These are phyloP conservation scores for Melampsora abietis-canadensis DNA, from an alignment of 1,284 basidiomycete genomes.

Conservation along the genomic window DNA sequence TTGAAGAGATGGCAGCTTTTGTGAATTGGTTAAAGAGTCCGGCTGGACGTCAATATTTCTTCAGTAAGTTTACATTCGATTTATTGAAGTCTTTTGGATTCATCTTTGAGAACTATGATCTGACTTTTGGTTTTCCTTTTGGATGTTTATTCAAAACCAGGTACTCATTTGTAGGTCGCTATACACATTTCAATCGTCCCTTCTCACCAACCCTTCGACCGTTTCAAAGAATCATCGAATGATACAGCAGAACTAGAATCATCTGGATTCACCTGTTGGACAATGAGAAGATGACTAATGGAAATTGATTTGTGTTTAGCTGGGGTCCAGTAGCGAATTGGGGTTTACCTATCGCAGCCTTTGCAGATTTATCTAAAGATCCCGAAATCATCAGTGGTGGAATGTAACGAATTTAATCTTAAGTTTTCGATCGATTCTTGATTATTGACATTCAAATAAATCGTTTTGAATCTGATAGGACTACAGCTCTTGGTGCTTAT, in stretches of 20 bases:
- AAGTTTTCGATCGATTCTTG: too few relatives aligned
- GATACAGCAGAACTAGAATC: too few relatives aligned
- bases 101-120: not conserved
- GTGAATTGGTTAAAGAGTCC: conserved; percentile 60
- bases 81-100: conserved; percentile 5
- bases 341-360: conserved; percentile 86
- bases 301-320: not conserved
- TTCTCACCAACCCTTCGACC: not conserved
- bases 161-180: conserved; percentile 94
- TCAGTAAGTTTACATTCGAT: conserved; percentile 64
- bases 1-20: conserved; percentile 3
- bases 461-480: conserved; percentile 52
- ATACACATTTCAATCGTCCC: conserved; percentile 57
- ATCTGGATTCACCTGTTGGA: too few relatives aligned
- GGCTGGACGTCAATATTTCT: conserved; percentile 83
- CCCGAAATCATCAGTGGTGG: conserved; percentile 91
- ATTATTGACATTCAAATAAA: not conserved
- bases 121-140: conserved; percentile 42
- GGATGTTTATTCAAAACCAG: conserved; percentile 57
- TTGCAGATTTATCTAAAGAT: conserved; percentile 78
- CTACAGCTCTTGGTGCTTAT: conserved; percentile 77
- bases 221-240: not conserved
- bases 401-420: conserved; percentile 59
- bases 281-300: conserved; percentile 46
- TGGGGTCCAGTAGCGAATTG: conserved; percentile 80